Evolutionary conservation across 2,329 filamentous ascomycete species (phyloP).

Genomic region (Ceratocystis huliohia): DNA sequence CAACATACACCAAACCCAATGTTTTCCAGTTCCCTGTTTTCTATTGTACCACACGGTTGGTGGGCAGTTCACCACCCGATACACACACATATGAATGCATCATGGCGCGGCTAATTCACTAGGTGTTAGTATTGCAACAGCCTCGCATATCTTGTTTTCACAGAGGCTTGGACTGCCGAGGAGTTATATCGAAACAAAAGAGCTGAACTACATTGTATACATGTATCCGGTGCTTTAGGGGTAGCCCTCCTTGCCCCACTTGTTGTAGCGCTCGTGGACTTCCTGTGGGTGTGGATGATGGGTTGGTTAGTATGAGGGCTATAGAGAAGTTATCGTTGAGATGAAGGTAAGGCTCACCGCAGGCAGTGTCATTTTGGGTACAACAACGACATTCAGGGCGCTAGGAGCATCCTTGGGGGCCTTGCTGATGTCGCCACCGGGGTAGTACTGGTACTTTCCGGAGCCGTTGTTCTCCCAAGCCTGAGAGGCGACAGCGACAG

Average conservation of each 20-base stretch:
- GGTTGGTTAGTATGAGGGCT: not conserved
- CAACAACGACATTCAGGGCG: conserved; percentile 85
- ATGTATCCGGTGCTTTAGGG: conserved; percentile 31
- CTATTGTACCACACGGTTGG: too few species aligned
- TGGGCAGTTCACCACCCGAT: too few species aligned
- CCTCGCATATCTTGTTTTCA: not conserved
- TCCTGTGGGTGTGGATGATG: conserved; percentile 39
- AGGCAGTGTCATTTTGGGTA: conserved; percentile 86
- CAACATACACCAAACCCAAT: too few species aligned
- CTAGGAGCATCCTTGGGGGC: conserved; percentile 81
- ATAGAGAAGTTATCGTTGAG: too few species aligned
- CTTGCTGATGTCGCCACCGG: conserved; percentile 65
- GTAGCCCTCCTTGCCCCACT: conserved; percentile 97
- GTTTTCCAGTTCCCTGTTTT: too few species aligned
- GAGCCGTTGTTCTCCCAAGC: conserved; percentile 69
- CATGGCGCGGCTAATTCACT: not conserved
- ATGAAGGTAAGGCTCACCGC: conserved; percentile 44
- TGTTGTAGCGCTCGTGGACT: conserved; percentile 97
- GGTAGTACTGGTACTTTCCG: conserved; percentile 68
- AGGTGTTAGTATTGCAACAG: conserved; percentile 6
- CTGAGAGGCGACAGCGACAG: conserved; percentile 69
- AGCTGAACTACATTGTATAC: not conserved
- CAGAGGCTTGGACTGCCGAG: not conserved
- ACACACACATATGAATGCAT: too few species aligned
- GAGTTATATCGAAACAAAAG: not conserved